phyloP scores from a whole-genome alignment of 345 rosid species.

The Dipteronia dyeriana region DNA sequence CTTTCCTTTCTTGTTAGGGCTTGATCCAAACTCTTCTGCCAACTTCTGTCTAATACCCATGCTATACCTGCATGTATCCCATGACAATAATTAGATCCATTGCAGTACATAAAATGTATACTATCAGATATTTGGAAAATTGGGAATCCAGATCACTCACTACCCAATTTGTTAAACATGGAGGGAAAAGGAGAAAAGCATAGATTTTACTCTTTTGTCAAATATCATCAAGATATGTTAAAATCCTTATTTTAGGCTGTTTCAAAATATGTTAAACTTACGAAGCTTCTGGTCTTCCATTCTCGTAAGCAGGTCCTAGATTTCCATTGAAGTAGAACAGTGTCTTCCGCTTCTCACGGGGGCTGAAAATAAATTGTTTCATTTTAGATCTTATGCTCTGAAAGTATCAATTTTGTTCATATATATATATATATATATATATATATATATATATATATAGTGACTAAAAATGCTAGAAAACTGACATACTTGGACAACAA shows the following conservation, averaged over 20 bases:
- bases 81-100: conserved; percentile 11
- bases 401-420: not conserved
- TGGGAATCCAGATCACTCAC: conserved; percentile 12
- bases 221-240: not conserved
- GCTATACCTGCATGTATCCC: conserved; percentile 69
- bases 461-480: not conserved
- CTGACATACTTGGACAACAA: conserved; percentile 4
- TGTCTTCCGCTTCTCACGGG: conserved; percentile 72
- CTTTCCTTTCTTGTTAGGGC: conserved; percentile 86
- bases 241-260: not conserved
- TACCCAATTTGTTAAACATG: not conserved
- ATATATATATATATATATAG: no score
- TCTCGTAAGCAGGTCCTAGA: conserved; percentile 82
- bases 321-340: conserved; percentile 95
- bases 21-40: conserved; percentile 91
- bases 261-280: conserved; percentile 40
- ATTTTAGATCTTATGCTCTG: conserved; percentile 6
- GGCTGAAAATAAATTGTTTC: conserved; percentile 44
- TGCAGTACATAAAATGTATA: conserved; percentile 1
- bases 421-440: no score
- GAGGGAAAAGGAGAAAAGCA: not conserved
- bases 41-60: conserved; percentile 95
- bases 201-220: conserved; percentile 2
- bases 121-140: not conserved
- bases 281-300: conserved; percentile 91